phyloP scores from a whole-genome alignment of 176 grass and related monocot species.

The Chrysopogon serrulatus region DNA sequence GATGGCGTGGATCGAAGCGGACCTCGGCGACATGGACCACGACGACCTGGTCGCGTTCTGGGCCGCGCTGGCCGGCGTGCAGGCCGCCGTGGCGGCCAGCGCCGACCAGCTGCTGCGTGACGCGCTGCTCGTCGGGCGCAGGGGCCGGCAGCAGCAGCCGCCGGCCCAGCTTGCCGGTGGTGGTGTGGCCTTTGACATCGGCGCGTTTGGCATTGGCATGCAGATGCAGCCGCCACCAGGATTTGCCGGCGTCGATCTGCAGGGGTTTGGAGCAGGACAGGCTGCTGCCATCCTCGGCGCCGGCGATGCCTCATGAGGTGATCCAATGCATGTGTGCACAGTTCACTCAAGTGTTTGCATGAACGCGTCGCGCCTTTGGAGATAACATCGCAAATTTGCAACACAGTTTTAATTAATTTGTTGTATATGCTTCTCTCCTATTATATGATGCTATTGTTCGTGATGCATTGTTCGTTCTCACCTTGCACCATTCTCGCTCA shows the following conservation, averaged over 20 bases:
- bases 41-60: conserved; percentile 14
- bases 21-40: not conserved
- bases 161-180: not conserved
- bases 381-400: not conserved
- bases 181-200: not conserved
- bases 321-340: not conserved
- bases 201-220: not conserved
- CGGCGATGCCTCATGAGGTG: not conserved
- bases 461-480: not conserved
- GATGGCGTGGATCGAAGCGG: conserved; percentile 10
- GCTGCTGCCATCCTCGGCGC: not conserved
- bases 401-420: not conserved
- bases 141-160: not conserved
- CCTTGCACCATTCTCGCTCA: not conserved
- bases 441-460: not conserved
- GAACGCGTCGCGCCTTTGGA: not conserved
- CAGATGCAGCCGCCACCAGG: not conserved
- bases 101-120: conserved; percentile 25
- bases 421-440: not conserved
- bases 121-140: conserved; percentile 13
- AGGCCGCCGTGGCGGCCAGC: not conserved
- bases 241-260: not conserved
- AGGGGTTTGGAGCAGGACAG: not conserved
- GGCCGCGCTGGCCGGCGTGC: not conserved
- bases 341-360: not conserved